Base-by-base conservation (phyloP, 768 basidiomycete genomes). In the Favolaschia claudopus region DNA sequence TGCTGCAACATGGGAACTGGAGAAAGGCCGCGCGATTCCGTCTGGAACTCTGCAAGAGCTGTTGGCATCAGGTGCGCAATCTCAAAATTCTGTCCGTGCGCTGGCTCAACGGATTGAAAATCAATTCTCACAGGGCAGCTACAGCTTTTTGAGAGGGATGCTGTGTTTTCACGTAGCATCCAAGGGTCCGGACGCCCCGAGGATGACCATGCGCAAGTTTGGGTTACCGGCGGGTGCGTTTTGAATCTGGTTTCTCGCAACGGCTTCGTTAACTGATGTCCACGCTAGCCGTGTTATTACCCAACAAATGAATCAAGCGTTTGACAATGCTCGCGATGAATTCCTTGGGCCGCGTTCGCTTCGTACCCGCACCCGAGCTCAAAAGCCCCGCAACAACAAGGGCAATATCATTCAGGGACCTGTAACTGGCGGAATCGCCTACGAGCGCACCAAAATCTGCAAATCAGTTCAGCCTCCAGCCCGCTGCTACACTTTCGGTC, bases 161-260 rank as follows among this genome's bases (percentile, higher is more conserved):
- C 55, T 24, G 44, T 56, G 5, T 56, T 45, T 28, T 33, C 46
- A 5, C 46, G 36, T 37, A 47, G 46, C 20, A 7, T 19, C 2
- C 27, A 39, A n/a, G 46, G 27, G n/a, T 5, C 9, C 7, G 27
- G 33, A 4, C 19, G 31, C 17, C 36, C 39, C 3, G 13, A 39
- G 13, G 9, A 46, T 4, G 55, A 56, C 29, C 25, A 48, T 5
- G 20, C 36, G 4, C 36, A 47, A 12, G 14, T 38, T 4, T 56
- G 45, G 55, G 55, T 56, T 2, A 34, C 39, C 5, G 55, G 28
- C n/a, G 20, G 19, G 55, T 56, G 27, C 20, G 45, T 48, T 17
- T 5, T 20, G 24, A 17, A n/a, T 6, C 13, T 17, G 28, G 27
- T 44, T 7, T 24, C 10, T 8, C 27, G 15, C 9, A 10, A 22